Evolutionary conservation across 2,329 filamentous ascomycete species (phyloP), one percentile per base, ranked within the genome.

Genomic region (Xylariaceae sp.): DNA sequence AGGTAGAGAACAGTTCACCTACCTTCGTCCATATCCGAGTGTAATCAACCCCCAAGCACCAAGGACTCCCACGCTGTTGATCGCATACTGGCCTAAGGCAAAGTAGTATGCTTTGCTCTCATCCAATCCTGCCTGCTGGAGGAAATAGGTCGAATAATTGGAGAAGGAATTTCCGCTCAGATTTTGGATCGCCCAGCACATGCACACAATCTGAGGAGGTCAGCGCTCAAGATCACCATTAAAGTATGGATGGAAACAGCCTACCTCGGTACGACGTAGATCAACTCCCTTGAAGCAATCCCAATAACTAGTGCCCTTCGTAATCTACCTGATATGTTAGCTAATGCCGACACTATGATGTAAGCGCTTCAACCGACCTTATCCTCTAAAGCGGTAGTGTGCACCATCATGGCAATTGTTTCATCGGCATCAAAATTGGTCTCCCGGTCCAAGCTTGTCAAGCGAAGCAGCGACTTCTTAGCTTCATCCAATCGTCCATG

Each of bases 381-480:
- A 69, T 90, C 82, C 72, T 96, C 92, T 9, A 96, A 78, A 0
- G 89, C 88, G 0, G 90, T 93, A 0, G 92, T 96, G 70, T 96
- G 91, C 1, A 92, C 86, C 90, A 96, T 96, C 91, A 96, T 96
- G 67, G 90, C 87, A 46, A 96, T 81, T 0, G 91, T 95, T 75
- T 95, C 91, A 61, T 96, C 89, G 9, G 89, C 84, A 67, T 96
- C 85, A 66, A 95, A 93, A 58, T 88, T 83, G 1, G 85, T 87
- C 58, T 91, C 87, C 51, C 79, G 78, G 61, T 86, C 77, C 12
- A 79, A 66, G 66, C 82, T 87, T 4, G 88, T 90, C 17, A 91
- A 77, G 3, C 88, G 85, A 45, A 88, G 76, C 17, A 91, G 79
- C 1, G 87, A 78, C 43, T 78, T 75, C 75, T 90, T 90, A 26